A percentile compares a stretch with the other conserved stretches of the same genome.
Evolutionary conservation across 768 basidiomycete species (phyloP).

Genomic region (Bullera alba): DNA sequence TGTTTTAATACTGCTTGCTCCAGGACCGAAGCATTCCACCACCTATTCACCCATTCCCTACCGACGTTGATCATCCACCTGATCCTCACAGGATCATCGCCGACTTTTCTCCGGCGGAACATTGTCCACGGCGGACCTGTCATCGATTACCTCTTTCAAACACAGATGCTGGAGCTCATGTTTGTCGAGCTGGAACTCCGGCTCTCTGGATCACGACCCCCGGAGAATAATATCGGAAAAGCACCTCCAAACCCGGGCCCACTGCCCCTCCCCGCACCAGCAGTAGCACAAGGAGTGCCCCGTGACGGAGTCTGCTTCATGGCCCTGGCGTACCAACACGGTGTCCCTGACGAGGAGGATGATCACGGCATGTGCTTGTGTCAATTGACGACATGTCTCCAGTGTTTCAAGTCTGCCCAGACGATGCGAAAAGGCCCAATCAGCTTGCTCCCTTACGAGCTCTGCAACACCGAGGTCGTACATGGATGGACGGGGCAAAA

Average conservation of each 20-base stretch:
- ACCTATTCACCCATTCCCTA: constrained; percentile 39
- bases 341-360: constrained; percentile 32
- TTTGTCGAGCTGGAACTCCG: constrained; percentile 41
- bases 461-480: constrained; percentile 7
- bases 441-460: constrained; percentile 24
- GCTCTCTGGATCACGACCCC: constrained; percentile 31
- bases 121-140: constrained; percentile 42
- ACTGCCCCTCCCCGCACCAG: constrained; percentile 1
- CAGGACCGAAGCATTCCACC: constrained; percentile 46
- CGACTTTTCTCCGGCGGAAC: constrained; percentile 38
- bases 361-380: constrained; percentile 37
- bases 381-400: constrained; percentile 33
- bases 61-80: constrained; percentile 43
- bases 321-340: constrained; percentile 36
- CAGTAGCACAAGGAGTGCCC: neutral
- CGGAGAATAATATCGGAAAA: constrained; percentile 23
- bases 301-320: constrained; percentile 44
- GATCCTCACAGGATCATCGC: constrained; percentile 37
- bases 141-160: constrained; percentile 38
- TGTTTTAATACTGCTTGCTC: neutral
- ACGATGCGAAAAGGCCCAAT: constrained; percentile 19
- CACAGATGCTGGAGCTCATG: constrained; percentile 38
- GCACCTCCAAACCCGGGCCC: constrained; percentile 9
- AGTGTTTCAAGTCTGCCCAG: constrained; percentile 25
- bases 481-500: constrained; percentile 25